Base-by-base conservation (phyloP, 192 early-diverging fungal species). In the Podila epigama region DNA sequence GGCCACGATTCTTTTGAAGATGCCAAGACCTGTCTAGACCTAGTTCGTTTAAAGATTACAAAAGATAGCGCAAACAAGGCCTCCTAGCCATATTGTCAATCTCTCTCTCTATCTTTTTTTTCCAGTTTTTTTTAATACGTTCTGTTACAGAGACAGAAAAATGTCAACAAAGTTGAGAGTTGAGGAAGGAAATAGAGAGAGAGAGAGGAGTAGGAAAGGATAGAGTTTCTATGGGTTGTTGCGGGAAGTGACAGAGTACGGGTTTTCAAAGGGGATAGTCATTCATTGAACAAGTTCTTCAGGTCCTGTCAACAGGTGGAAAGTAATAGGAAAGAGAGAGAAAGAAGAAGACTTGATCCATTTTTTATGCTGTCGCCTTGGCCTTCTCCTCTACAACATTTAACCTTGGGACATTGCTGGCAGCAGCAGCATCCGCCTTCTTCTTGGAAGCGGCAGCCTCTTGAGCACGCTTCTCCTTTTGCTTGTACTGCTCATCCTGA, bases 1-100 rank as follows among this genome's bases (percentile, higher is more conserved):
- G 90, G 90, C 0, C 90, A 91, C 63, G 90, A 91, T 58, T 84
- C 85, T 18, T 70, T 72, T 37, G 86, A 89, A 69, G 90, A 92
- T 72, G 89, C 90, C 15, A 66, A 70, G 31, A 84, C 87, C 4
- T 82, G 82, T 50, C 42, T 92, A 8, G 88, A 92, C 13, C 32
- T 92, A 4, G 82, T 86, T 12, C 69, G 73, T 41, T 44, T 68
- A 28, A 81, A 69, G 41, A 59, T 86, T 22, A 54, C 72, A 60
- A 75, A 82, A 40, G 66, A 73, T 58, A 34, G 28, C 11, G 2
- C 32, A 16, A 12, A 51, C n/a, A n/a, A n/a, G n/a, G n/a, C n/a
- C n/a, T n/a, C n/a, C n/a, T n/a, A n/a, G n/a, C n/a, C n/a, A n/a
- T n/a, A n/a, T n/a, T n/a, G n/a, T n/a, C n/a, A n/a, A n/a, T n/a